These are phyloP conservation scores for Chiua sp. DNA, from an alignment of 1,284 basidiomycete species.

Conservation along the genomic window DNA sequence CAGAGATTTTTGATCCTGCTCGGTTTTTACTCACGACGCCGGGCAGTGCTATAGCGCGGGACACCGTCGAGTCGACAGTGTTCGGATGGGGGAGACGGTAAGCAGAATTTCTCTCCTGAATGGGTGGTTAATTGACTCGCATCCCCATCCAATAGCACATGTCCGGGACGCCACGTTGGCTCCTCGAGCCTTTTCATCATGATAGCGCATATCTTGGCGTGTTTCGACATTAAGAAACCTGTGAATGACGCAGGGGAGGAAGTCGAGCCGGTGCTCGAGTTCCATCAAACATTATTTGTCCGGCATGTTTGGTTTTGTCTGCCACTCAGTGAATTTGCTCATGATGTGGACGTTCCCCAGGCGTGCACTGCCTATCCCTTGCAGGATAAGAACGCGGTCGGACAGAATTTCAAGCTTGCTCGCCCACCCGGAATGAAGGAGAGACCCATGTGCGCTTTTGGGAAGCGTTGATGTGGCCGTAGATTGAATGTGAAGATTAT, in stretches of 20 bases:
- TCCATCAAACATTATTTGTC: background rate
- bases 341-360: background rate
- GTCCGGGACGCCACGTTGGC: background rate
- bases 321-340: background rate
- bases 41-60: slow-evolving; percentile 1
- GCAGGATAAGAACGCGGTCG: background rate
- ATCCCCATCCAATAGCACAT: background rate
- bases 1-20: slow-evolving; percentile 13
- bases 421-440: background rate
- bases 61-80: background rate
- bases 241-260: background rate
- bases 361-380: background rate
- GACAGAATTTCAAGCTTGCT: background rate
- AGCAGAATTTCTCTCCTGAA: background rate
- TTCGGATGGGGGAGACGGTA: slow-evolving; percentile 8
- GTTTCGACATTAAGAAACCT: background rate
- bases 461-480: too few relatives aligned
- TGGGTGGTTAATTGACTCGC: background rate
- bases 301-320: background rate
- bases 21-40: slow-evolving; percentile 7
- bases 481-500: too few relatives aligned
- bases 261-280: background rate
- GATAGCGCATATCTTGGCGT: background rate
- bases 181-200: background rate
- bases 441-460: too few relatives aligned